These are phyloP conservation scores for Nitzschia inconspicua DNA, from an alignment of 108 stramenopile species.

Conservation along the genomic window DNA sequence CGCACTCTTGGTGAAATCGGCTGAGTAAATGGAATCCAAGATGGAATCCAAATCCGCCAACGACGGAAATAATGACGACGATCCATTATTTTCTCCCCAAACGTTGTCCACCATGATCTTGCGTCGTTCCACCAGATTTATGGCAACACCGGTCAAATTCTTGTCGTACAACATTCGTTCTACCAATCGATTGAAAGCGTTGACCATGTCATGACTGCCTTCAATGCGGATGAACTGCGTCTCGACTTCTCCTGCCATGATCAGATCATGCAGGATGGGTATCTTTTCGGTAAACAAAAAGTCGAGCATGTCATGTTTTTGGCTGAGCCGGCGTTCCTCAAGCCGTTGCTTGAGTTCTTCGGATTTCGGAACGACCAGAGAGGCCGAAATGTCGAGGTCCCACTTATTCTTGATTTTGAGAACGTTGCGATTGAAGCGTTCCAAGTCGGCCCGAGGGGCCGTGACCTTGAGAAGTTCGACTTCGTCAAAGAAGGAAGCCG, in stretches of 20 bases:
- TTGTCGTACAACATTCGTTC: conserved; percentile 2
- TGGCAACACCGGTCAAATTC: conserved; percentile 4
- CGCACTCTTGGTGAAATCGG: neutral
- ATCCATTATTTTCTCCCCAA: neutral
- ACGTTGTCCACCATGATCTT: neutral
- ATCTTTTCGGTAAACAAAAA: neutral
- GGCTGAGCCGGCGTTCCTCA: neutral
- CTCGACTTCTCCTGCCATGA: neutral
- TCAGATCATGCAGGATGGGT: conserved; percentile 5
- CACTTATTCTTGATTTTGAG: neutral
- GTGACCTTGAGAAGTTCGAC: conserved; percentile 1
- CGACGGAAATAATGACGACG: neutral
- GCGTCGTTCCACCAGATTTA: conserved; percentile 1
- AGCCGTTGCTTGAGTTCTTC: neutral
- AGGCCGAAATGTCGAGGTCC: neutral
- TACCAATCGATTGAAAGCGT: neutral
- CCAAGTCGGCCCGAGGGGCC: neutral
- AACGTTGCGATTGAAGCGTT: neutral
- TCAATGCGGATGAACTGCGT: neutral
- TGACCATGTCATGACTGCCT: neutral
- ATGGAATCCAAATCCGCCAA: neutral
- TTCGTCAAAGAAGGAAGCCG: neutral
- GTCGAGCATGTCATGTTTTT: conserved; percentile 1
- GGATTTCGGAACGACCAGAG: neutral
- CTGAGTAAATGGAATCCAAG: conserved; percentile 2